A percentile compares a stretch with the other conserved stretches of the same genome.
Conservation (phyloP, 192 early-diverging fungal genomes). For the Backusella parvicylindrica region DNA sequence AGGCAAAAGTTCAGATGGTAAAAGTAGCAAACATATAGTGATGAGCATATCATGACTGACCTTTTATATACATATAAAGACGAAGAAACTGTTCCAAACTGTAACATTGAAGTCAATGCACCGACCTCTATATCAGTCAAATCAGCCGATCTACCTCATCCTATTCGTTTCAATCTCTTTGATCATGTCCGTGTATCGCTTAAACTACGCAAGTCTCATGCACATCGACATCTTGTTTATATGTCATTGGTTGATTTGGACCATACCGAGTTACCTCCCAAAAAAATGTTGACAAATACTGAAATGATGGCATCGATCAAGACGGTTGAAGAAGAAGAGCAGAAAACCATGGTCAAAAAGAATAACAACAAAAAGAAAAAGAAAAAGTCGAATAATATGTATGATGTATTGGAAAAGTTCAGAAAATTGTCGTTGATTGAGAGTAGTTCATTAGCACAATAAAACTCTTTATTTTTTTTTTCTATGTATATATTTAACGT, state of each 20-base stretch:
- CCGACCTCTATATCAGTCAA: constrained; percentile 47
- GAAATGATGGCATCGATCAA: constrained; percentile 22
- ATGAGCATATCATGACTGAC: not conserved
- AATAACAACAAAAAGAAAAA: constrained; percentile 10
- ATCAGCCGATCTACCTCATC: constrained; percentile 29
- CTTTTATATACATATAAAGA: constrained; percentile 10
- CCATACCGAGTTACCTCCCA: constrained; percentile 12
- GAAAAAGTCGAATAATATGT: constrained; percentile 25
- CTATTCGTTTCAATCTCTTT: constrained; percentile 54
- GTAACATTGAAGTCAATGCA: constrained; percentile 41
- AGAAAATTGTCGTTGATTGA: constrained; percentile 19
- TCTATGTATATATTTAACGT: not conserved
- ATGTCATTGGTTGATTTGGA: constrained; percentile 58
- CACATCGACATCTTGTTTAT: constrained; percentile 60
- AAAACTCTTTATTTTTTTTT: not conserved
- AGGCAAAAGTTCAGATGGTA: constrained; percentile 38
- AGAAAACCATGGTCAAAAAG: not conserved
- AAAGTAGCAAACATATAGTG: not conserved
- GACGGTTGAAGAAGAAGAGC: not conserved
- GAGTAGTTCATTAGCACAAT: not conserved
- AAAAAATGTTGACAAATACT: constrained; percentile 16
- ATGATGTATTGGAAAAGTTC: constrained; percentile 45
- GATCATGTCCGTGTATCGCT: constrained; percentile 61
- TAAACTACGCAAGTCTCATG: constrained; percentile 54
- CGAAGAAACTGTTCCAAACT: constrained; percentile 23